These are phyloP conservation scores for Pseudoturritis turrita DNA, from an alignment of 345 rosid genomes.

Conservation along the genomic window DNA sequence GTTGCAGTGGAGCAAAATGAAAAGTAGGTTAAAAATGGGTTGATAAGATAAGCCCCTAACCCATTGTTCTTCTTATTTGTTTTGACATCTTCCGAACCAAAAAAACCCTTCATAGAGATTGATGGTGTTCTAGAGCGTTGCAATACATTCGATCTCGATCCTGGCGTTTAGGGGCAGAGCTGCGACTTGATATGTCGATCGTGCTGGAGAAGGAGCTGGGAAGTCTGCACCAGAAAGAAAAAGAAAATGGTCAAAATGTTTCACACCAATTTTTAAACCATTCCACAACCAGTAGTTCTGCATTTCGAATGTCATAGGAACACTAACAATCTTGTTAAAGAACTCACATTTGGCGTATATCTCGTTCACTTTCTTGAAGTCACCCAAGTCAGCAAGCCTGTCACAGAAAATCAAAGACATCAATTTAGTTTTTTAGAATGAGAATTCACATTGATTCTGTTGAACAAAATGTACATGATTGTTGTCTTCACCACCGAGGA, in stretches of 20 bases:
- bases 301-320: not conserved
- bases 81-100: slow-evolving; percentile 3
- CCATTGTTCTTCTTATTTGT: slow-evolving; percentile 14
- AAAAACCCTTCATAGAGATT: not conserved
- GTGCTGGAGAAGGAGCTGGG: slow-evolving; percentile 76
- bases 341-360: slow-evolving; percentile 91
- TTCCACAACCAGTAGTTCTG: not conserved
- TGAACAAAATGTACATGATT: slow-evolving; percentile 26
- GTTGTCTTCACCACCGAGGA: slow-evolving; percentile 39
- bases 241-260: not conserved
- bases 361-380: slow-evolving; percentile 94
- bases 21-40: not conserved
- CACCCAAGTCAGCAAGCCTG: slow-evolving; percentile 90
- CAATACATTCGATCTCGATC: slow-evolving; percentile 95
- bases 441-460: not conserved
- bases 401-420: not conserved
- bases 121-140: slow-evolving; percentile 41
- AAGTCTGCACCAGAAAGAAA: slow-evolving; percentile 56
- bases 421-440: not conserved
- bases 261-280: not conserved
- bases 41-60: not conserved
- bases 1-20: not conserved
- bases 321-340: not conserved
- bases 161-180: slow-evolving; percentile 84
- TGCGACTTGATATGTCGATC: slow-evolving; percentile 91